Base-by-base conservation (phyloP, 176 grass and related monocot genomes). In the Olyra latifolia region DNA sequence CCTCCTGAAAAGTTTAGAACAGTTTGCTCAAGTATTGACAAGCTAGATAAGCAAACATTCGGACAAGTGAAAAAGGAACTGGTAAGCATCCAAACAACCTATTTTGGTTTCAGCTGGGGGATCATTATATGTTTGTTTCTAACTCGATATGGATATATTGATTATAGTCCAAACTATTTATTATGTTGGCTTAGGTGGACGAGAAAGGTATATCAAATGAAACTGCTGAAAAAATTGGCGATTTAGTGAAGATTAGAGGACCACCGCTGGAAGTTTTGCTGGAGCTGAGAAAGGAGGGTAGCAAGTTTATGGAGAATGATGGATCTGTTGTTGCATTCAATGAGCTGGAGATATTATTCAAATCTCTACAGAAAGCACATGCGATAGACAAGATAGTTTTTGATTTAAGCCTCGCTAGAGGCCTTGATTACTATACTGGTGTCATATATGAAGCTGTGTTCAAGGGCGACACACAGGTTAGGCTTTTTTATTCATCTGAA, bases 1-100 rank as follows among this genome's bases (percentile, higher is more conserved):
- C 85, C 97, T 87, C 20, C 93, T 82, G 88, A 99, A 69, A 99
- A 99, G 49, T 95, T 99, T 46, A 93, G 97, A 86, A 93, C 93
- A n/a, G 97, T 99, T 89, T 99, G 97, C 79, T 96, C 97, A 11
- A 99, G 97, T 74, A 99, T 96, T 55, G 97, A 99, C 76, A 99
- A 99, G 59, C 69, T 99, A 80, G 93, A 99, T 62, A 99, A 96
- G 54, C 93, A 93, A 82, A 79, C 93, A 29, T 99, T 99, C 25
- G 93, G 95, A 64, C 90, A 96, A 55, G 91, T 96, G 42, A 99
- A 91, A 72, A 93, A 91, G 64, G 97, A 99, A 80, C 78, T 99
- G 90, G 93, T 99, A 82, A 82, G 91, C 24, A 85, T 61, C 50
- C 27, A 28, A 66, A 73, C 25, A 73, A 11, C 59, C 7, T 8